Conservation (phyloP, 2,329 filamentous ascomycete genomes). For the Talaromyces sp. region DNA sequence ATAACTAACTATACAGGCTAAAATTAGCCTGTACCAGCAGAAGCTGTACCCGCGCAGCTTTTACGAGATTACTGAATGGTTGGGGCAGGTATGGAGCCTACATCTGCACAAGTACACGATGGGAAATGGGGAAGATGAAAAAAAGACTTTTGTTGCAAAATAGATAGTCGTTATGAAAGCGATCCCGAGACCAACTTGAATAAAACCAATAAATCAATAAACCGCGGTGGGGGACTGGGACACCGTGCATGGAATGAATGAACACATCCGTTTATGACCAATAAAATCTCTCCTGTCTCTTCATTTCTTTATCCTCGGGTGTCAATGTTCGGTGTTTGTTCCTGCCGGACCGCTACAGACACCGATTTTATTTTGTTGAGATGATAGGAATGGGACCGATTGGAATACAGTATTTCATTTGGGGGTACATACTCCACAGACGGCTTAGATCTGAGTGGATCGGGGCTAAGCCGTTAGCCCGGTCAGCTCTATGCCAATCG, state of each 20-base stretch:
- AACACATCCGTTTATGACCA: too few relatives aligned
- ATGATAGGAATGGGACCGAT: background rate
- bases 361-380: background rate
- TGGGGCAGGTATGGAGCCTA: background rate
- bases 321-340: background rate
- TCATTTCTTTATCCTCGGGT: background rate
- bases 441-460: conserved; percentile 15
- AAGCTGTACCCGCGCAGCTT: background rate
- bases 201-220: background rate
- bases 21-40: background rate
- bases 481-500: conserved; percentile 21
- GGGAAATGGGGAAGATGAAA: background rate
- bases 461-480: conserved; percentile 23
- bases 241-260: too few relatives aligned
- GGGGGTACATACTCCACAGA: background rate
- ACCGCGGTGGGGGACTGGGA: background rate
- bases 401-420: background rate
- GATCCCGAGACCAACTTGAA: too few relatives aligned
- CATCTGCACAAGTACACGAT: background rate
- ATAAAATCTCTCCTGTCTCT: too few relatives aligned
- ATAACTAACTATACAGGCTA: background rate
- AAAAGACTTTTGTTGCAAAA: too few relatives aligned
- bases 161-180: background rate
- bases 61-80: background rate
- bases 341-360: background rate